Conservation (phyloP, 2,329 filamentous ascomycete genomes). For the Claviceps sp. region DNA sequence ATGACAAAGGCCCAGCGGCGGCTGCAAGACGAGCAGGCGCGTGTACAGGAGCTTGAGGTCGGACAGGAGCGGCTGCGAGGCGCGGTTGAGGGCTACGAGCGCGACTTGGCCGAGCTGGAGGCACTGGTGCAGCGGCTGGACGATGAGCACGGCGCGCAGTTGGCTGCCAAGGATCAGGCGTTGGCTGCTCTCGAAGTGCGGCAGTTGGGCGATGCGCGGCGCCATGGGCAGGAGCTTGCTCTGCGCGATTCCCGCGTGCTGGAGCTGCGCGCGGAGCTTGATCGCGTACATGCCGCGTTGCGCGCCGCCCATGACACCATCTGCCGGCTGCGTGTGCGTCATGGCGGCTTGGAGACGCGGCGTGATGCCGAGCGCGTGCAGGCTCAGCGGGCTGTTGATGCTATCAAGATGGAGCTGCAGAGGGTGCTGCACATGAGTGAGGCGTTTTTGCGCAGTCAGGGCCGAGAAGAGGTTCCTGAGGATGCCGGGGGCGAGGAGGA, state of each 20-base stretch:
- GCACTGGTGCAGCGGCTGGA: constrained; percentile 36
- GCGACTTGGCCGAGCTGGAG: constrained; percentile 42
- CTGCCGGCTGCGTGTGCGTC: constrained; percentile 31
- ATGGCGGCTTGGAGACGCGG: constrained; percentile 22
- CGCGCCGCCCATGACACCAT: constrained; percentile 33
- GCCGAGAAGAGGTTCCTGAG: constrained; percentile 10
- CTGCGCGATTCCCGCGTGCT: constrained; percentile 35
- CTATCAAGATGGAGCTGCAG: constrained; percentile 38
- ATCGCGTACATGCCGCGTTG: constrained; percentile 31
- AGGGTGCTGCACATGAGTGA: constrained; percentile 32
- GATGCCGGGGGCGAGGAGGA: no score
- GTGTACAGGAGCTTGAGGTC: constrained; percentile 34
- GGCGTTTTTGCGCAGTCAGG: constrained; percentile 25
- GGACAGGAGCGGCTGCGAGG: constrained; percentile 36
- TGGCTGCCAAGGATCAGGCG: constrained; percentile 21
- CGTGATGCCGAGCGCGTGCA: constrained; percentile 25
- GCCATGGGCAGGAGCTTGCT: constrained; percentile 34
- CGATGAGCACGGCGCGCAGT: constrained; percentile 9
- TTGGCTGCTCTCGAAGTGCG: constrained; percentile 28
- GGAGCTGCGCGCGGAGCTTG: constrained; percentile 36
- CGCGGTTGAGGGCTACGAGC: constrained; percentile 37
- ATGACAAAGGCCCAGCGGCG: constrained; percentile 20
- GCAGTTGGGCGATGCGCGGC: constrained; percentile 26
- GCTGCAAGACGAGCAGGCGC: constrained; percentile 23
- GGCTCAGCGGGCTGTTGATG: constrained; percentile 31